Evolutionary conservation across 768 basidiomycete genomes (phyloP).

Genomic region (Xerocomus potaroensis): DNA sequence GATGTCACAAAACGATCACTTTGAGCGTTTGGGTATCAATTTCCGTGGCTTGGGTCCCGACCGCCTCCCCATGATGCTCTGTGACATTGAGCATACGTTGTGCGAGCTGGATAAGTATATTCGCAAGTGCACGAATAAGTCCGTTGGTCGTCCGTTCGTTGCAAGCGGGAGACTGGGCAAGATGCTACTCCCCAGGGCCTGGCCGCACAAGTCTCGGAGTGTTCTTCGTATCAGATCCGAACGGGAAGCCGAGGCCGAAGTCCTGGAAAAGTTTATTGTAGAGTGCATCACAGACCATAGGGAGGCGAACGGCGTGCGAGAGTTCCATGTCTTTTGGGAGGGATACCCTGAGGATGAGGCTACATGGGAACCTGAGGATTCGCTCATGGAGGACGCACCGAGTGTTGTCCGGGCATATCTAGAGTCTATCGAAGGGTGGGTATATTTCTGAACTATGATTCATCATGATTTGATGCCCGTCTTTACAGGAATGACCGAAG

Average conservation of each 20-base stretch:
- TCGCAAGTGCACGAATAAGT: conserved; percentile 35
- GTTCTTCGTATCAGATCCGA: conserved; percentile 39
- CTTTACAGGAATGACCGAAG: conserved; percentile 8
- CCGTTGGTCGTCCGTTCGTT: conserved; percentile 36
- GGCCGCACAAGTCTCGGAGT: conserved; percentile 45
- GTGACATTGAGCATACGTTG: conserved; percentile 73
- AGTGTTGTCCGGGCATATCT: conserved; percentile 40
- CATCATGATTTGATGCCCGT: not conserved
- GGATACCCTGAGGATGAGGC: conserved; percentile 49
- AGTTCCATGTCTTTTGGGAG: conserved; percentile 52
- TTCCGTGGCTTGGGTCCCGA: conserved; percentile 51
- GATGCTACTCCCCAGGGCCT: conserved; percentile 47
- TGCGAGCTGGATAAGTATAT: conserved; percentile 81
- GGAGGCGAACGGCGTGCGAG: conserved; percentile 30
- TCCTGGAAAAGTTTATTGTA: conserved; percentile 44
- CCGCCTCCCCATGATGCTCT: conserved; percentile 51
- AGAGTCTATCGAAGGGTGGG: conserved; percentile 7
- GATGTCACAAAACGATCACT: conserved; percentile 55
- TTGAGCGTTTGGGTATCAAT: conserved; percentile 50
- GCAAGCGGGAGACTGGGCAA: conserved; percentile 26
- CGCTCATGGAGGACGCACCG: conserved; percentile 49
- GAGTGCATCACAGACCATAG: conserved; percentile 36
- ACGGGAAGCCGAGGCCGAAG: conserved; percentile 27
- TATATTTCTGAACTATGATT: not conserved
- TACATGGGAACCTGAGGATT: conserved; percentile 54